Conservation (phyloP, 345 rosid species). For the Conringia planisiliqua region DNA sequence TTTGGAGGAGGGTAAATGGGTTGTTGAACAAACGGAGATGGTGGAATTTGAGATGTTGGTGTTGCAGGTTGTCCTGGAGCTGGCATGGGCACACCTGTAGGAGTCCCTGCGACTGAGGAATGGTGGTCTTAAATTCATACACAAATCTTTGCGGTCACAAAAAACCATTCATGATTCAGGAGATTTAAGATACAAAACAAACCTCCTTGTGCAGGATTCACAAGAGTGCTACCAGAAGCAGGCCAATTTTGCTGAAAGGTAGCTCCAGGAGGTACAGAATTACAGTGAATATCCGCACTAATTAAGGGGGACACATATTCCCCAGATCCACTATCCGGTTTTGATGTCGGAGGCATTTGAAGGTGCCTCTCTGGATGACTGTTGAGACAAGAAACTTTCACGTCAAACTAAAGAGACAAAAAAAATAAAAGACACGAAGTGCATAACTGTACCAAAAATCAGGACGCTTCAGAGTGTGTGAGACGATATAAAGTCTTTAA, state of each 20-base stretch:
- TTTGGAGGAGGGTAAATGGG: constrained; percentile 62
- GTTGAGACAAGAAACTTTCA: constrained; percentile 31
- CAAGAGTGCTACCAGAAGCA: constrained; percentile 39
- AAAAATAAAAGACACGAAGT: neutral
- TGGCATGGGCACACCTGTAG: constrained; percentile 49
- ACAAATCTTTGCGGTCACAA: constrained; percentile 1
- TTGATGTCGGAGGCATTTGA: constrained; percentile 42
- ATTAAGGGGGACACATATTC: constrained; percentile 69
- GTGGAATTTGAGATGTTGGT: constrained; percentile 66
- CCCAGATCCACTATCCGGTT: constrained; percentile 56
- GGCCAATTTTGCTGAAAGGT: constrained; percentile 56
- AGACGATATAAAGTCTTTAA: neutral
- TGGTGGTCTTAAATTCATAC: constrained; percentile 37
- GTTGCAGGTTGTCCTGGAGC: constrained; percentile 54
- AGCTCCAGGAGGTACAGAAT: constrained; percentile 42
- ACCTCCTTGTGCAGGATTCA: constrained; percentile 57
- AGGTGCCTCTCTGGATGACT: constrained; percentile 57
- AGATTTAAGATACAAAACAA: constrained; percentile 24
- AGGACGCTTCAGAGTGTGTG: constrained; percentile 15
- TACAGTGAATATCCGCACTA: constrained; percentile 48
- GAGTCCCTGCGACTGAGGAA: constrained; percentile 48
- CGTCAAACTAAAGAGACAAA: constrained; percentile 16
- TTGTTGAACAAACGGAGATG: constrained; percentile 66
- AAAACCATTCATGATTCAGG: constrained; percentile 24
- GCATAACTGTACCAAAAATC: neutral